Evolutionary conservation across 2,329 filamentous ascomycete species (phyloP), one percentile per base, ranked within the genome.

Genomic region (Sclerotinia sclerotiorum): DNA sequence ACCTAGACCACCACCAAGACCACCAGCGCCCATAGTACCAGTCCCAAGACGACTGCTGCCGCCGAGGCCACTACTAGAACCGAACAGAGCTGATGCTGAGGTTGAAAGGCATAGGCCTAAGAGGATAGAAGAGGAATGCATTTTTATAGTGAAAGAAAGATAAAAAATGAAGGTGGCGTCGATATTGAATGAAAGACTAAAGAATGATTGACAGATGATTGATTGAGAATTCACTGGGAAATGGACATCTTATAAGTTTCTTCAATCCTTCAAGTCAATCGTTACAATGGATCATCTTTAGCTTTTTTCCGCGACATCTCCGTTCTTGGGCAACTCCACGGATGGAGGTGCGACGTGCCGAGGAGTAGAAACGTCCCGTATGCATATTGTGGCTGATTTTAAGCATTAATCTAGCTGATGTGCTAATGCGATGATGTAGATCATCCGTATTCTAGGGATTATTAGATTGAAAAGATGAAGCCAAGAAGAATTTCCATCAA

Each of bases 271-370:
- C 19, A 19, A 39, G 7, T 24, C n/a, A 5, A 61, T n/a, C 57
- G 13, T 24, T 19, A 39, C 11, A 7, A 62, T 13, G 4, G 21
- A 62, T 15, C 27, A 5, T 11, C 44, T 29, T n/a, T 13, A n/a
- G 15, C 27, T 7, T 32, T 24, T 32, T 35, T 49, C 24, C 35
- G 39, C 42, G 21, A 65, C 8, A 44, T 24, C 39, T 24, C 27
- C 42, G 8, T 58, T 58, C 39, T 48, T 57, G 19, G 63, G 51
- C 10, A n/a, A 48, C 39, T 57, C 32, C 24, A 65, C n/a, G 63
- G 21, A 15, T 19, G 10, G 10, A 39, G 35, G 35, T n/a, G 13
- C 39, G 15, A 48, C 19, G 35, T 48, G 63, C 17, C 24, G 7
- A 32, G 21, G 10, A 19, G 11, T 52, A n/a, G 29, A 51, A 52